Evolutionary conservation across 495 filamentous ascomycete species (phyloP).

Genomic region (Cryomyces minteri): DNA sequence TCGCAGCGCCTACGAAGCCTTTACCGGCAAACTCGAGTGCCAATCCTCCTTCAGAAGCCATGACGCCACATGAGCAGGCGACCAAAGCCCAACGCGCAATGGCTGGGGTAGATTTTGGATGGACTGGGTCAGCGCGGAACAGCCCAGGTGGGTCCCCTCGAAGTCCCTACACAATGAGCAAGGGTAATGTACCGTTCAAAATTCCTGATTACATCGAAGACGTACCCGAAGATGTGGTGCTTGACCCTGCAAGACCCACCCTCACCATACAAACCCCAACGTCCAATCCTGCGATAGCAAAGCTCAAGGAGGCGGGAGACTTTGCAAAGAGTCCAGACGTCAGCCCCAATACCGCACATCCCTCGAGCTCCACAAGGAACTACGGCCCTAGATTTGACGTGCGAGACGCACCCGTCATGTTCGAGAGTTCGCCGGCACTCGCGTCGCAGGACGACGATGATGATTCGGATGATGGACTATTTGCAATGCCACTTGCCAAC

Average conservation of each 20-base stretch:
- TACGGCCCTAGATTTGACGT: conserved; percentile 71
- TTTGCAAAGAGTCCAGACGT: conserved; percentile 26
- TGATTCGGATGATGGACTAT: conserved; percentile 88
- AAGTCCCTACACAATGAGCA: conserved; percentile 51
- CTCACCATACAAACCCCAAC: conserved; percentile 24
- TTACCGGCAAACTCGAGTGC: conserved; percentile 17
- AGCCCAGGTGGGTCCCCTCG: conserved; percentile 53
- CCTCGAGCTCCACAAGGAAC: conserved; percentile 8
- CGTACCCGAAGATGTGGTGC: conserved; percentile 11
- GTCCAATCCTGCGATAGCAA: conserved; percentile 17
- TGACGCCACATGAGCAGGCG: conserved; percentile 2
- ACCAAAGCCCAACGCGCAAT: conserved; percentile 24
- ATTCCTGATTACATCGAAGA: conserved; percentile 53
- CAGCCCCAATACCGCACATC: conserved; percentile 31
- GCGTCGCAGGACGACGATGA: conserved; percentile 46
- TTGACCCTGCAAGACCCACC: conserved; percentile 9
- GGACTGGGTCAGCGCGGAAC: conserved; percentile 29
- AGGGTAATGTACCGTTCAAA: conserved; percentile 52
- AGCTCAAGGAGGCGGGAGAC: conserved; percentile 13
- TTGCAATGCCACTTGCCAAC: conserved; percentile 62
- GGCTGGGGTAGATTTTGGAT: conserved; percentile 40
- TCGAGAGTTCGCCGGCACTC: conserved; percentile 21
- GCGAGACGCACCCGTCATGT: conserved; percentile 25
- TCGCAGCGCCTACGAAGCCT: conserved; percentile 28
- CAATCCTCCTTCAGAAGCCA: conserved; percentile 7